phyloP scores from a whole-genome alignment of 495 filamentous ascomycete genomes.

The Astrocystis sublimbata region DNA sequence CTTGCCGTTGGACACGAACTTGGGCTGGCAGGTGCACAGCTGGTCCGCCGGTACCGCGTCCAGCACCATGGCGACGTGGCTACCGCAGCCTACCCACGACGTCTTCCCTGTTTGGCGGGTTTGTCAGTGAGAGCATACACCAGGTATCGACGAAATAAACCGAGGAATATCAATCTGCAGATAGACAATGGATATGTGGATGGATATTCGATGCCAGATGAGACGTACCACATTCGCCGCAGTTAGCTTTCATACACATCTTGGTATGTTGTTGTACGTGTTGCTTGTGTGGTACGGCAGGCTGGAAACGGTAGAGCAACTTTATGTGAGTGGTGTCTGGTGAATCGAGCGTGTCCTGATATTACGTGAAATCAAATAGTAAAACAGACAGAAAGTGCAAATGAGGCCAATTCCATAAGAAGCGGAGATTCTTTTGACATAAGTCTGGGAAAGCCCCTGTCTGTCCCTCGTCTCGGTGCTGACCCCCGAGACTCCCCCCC shows the following conservation, averaged over 20 bases:
- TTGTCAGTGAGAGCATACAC: background rate
- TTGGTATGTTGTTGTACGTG: constrained; percentile 11
- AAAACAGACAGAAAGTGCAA: background rate
- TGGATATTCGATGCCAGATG: background rate
- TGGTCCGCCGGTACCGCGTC: constrained; percentile 58
- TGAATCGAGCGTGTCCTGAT: background rate
- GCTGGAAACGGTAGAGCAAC: too few species aligned
- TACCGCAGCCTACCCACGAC: constrained; percentile 73
- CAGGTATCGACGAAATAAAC: background rate
- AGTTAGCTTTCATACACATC: constrained; percentile 37
- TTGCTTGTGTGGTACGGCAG: background rate
- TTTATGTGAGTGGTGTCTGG: background rate
- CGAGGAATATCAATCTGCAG: too few species aligned
- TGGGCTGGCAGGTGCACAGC: constrained; percentile 65
- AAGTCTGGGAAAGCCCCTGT: background rate
- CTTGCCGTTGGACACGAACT: constrained; percentile 60
- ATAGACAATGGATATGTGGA: too few species aligned
- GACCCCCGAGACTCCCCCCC: too few species aligned
- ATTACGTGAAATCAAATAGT: background rate
- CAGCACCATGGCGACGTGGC: constrained; percentile 67
- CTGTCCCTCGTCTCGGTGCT: background rate
- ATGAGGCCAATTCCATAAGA: background rate
- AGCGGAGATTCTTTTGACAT: background rate
- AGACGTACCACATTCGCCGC: constrained; percentile 31
- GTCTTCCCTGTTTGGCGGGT: constrained; percentile 48